Conservation (phyloP, 2,329 filamentous ascomycete species). For the Arthrobotrys megalospora region DNA sequence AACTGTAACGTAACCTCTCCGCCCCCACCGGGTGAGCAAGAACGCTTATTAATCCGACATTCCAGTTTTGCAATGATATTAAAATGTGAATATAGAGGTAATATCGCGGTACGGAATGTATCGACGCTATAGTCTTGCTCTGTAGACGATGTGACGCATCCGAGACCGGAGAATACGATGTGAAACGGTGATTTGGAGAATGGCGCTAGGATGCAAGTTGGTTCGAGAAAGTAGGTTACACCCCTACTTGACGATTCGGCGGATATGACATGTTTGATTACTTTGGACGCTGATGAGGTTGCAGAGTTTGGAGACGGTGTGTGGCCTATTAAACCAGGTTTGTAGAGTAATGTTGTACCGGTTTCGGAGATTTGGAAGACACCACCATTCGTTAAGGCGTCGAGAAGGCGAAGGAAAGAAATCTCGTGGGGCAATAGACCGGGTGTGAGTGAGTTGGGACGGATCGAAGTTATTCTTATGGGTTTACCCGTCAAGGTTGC, state of each 20-base stretch:
- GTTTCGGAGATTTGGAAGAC: constrained; percentile 97
- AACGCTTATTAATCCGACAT: constrained; percentile 83
- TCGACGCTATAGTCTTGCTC: constrained; percentile 92
- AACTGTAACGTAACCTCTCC: constrained; percentile 95
- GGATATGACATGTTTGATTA: constrained; percentile 82
- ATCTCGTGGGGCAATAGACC: constrained; percentile 94
- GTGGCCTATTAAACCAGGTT: constrained; percentile 86
- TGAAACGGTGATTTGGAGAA: constrained; percentile 94
- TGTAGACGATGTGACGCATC: constrained; percentile 91
- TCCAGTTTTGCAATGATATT: constrained; percentile 90
- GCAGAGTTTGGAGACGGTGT: constrained; percentile 58
- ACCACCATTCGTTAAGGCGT: constrained; percentile 94
- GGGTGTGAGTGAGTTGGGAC: constrained; percentile 86
- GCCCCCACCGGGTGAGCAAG: constrained; percentile 82
- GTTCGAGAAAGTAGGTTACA: constrained; percentile 91
- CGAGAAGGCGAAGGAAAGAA: constrained; percentile 93
- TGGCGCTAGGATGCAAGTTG: constrained; percentile 89
- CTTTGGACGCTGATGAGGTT: constrained; percentile 72
- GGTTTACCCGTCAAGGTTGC: constrained; percentile 91
- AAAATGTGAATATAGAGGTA: constrained; percentile 91
- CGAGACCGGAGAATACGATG: constrained; percentile 88
- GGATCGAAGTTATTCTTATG: constrained; percentile 93
- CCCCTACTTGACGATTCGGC: constrained; percentile 83
- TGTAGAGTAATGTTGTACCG: constrained; percentile 91
- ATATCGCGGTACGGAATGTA: constrained; percentile 90